Conservation (phyloP, 345 rosid genomes). For the Camelina sativa region DNA sequence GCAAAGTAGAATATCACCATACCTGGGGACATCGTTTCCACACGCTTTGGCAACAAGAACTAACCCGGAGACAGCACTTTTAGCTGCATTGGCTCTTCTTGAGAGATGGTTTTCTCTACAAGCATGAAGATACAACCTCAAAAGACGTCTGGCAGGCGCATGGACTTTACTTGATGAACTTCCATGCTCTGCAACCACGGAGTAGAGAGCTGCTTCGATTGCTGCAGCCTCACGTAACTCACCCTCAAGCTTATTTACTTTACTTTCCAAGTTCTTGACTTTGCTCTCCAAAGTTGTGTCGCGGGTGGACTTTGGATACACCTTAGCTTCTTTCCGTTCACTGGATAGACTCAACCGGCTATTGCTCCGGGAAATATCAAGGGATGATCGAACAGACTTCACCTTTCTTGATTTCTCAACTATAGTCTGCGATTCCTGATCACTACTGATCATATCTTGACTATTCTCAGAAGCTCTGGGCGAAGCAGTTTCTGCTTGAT, state of each 20-base stretch:
- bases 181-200: constrained; percentile 90
- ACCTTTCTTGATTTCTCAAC: constrained; percentile 64
- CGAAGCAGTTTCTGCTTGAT: constrained; percentile 30
- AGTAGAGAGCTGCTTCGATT: constrained; percentile 83
- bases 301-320: constrained; percentile 53
- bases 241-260: constrained; percentile 76
- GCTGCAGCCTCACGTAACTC: constrained; percentile 95
- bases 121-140: constrained; percentile 80
- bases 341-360: constrained; percentile 46
- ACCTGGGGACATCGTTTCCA: constrained; percentile 97
- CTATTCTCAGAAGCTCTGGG: constrained; percentile 37
- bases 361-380: constrained; percentile 55
- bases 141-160: constrained; percentile 94
- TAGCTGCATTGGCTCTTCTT: constrained; percentile 79
- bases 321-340: constrained; percentile 55
- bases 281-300: constrained; percentile 58
- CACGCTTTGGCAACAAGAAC: constrained; percentile 89
- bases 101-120: constrained; percentile 54
- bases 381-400: constrained; percentile 75
- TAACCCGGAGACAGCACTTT: constrained; percentile 81
- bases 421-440: constrained; percentile 37
- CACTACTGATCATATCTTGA: constrained; percentile 37
- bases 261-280: constrained; percentile 69
- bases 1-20: constrained; percentile 25
- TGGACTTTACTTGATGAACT: constrained; percentile 89